Evolutionary conservation across 345 rosid genomes (phyloP).

Genomic region (Euphorbia lathyris): DNA sequence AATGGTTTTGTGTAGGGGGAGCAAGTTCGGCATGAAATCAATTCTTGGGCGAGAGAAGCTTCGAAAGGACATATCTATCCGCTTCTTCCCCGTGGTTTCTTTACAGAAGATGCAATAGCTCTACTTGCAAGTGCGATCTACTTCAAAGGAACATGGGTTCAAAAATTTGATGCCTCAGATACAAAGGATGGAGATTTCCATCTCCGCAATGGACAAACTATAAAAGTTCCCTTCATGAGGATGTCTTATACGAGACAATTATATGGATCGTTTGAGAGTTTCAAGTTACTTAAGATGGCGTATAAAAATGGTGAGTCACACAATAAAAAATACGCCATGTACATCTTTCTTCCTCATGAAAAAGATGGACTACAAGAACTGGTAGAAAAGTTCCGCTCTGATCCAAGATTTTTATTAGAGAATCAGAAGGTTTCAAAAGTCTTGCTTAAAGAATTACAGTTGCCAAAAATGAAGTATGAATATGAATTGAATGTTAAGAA

Average conservation of each 20-base stretch:
- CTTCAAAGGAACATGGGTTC: slow-evolving; percentile 6
- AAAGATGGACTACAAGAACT: not conserved
- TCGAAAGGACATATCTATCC: not conserved
- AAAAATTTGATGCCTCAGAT: not conserved
- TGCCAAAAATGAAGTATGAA: slow-evolving; percentile 2
- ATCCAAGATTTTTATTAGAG: not conserved
- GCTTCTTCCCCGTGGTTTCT: not conserved
- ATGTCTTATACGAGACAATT: not conserved
- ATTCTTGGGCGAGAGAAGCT: not conserved
- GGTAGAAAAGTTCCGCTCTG: not conserved
- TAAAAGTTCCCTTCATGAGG: slow-evolving; percentile 20
- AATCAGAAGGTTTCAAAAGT: not conserved
- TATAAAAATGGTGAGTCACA: no score
- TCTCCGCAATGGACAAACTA: slow-evolving; percentile 9
- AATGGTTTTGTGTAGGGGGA: no score
- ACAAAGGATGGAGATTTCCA: not conserved
- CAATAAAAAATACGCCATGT: no score
- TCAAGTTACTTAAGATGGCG: not conserved
- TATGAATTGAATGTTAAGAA: not conserved
- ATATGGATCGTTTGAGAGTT: slow-evolving; percentile 8
- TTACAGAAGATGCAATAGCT: not conserved
- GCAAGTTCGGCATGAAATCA: not conserved
- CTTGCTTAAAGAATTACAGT: not conserved
- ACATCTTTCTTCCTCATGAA: slow-evolving; percentile 8
- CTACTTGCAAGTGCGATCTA: slow-evolving; percentile 5